Percentiles rank a stretch among this genome's conserved stretches.
These are phyloP conservation scores for Talaromyces thailandensis DNA, from an alignment of 495 filamentous ascomycete species.

Conservation along the genomic window DNA sequence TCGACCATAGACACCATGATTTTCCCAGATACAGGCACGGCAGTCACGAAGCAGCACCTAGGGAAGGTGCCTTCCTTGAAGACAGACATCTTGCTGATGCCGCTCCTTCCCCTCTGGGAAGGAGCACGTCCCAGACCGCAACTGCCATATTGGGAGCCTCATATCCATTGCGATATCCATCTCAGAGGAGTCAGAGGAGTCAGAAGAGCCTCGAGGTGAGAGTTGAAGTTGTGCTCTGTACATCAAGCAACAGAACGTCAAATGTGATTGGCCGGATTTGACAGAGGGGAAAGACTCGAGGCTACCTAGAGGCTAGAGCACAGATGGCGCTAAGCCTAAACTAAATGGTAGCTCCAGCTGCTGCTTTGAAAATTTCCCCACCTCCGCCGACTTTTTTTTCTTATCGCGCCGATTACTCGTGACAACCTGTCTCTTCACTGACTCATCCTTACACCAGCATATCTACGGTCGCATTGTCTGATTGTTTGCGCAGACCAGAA, in stretches of 20 bases:
- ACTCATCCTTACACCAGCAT: neutral
- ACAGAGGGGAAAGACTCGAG: neutral
- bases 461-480: neutral
- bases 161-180: too few relatives aligned
- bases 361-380: conserved; percentile 4
- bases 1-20: neutral
- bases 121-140: neutral
- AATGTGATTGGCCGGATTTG: neutral
- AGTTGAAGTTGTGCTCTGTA: neutral
- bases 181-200: neutral
- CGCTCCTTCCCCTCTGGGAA: neutral
- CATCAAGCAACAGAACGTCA: neutral
- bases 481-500: neutral
- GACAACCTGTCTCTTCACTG: neutral
- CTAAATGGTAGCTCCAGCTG: neutral
- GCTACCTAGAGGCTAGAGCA: neutral
- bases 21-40: neutral
- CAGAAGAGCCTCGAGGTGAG: neutral
- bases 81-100: neutral
- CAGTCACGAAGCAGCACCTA: neutral
- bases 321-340: neutral
- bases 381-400: conserved; percentile 2
- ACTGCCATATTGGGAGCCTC: neutral
- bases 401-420: neutral
- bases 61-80: neutral